Percentiles rank a stretch among this genome's conserved stretches.
Conservation (phyloP, 495 filamentous ascomycete genomes). For the Durotheca rogersii region DNA sequence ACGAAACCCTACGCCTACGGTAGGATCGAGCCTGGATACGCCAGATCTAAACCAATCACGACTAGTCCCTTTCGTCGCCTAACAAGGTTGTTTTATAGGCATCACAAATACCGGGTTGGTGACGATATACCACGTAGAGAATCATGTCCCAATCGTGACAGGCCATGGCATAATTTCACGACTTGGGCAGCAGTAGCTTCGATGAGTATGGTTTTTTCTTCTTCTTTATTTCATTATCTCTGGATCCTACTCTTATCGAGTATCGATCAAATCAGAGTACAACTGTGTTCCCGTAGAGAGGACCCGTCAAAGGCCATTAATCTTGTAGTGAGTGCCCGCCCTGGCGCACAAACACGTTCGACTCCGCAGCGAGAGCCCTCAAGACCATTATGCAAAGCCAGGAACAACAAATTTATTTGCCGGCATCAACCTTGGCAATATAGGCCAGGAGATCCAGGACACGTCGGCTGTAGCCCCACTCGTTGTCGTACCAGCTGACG, state of each 20-base stretch:
- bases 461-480: constrained; percentile 94
- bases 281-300: constrained; percentile 15
- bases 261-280: constrained; percentile 16
- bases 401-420: constrained; percentile 43
- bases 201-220: not conserved
- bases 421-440: constrained; percentile 81
- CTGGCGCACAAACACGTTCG: constrained; percentile 8
- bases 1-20: no score
- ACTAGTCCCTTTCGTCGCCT: no score
- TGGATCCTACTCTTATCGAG: constrained; percentile 14
- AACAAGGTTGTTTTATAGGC: no score
- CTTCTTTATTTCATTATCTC: constrained; percentile 4
- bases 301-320: constrained; percentile 14
- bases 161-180: no score
- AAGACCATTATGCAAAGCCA: constrained; percentile 63
- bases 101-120: no score
- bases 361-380: constrained; percentile 18
- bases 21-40: no score
- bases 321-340: constrained; percentile 13
- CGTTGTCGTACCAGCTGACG: constrained; percentile 92
- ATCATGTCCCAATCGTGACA: no score
- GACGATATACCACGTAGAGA: no score
- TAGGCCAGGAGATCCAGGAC: constrained; percentile 94
- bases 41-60: no score
- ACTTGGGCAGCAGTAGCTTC: not conserved